Evolutionary conservation across 768 basidiomycete genomes (phyloP).

Genomic region (Hortiboletus campestris): DNA sequence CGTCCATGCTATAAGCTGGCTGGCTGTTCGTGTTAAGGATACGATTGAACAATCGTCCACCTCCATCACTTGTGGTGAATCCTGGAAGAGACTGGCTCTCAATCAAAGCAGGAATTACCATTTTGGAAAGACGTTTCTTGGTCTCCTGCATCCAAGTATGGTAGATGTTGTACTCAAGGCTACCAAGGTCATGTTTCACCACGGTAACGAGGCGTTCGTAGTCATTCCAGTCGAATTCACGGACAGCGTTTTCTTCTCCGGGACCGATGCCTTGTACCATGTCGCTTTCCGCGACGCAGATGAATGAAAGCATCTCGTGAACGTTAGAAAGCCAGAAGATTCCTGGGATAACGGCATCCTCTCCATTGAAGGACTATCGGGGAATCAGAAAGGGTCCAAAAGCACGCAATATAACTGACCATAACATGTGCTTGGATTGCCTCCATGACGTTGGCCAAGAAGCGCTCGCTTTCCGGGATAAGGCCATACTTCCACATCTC

Average conservation of each 20-base stretch:
- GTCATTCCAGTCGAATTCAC: constrained; percentile 94
- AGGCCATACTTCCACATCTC: constrained; percentile 99
- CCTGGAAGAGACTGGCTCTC: constrained; percentile 98
- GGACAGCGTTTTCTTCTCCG: constrained; percentile 87
- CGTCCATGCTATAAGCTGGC: constrained; percentile 98
- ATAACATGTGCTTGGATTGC: constrained; percentile 96
- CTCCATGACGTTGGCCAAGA: constrained; percentile 99
- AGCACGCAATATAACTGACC: constrained; percentile 52
- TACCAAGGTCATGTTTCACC: constrained; percentile 98
- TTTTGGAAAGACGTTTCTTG: constrained; percentile 93
- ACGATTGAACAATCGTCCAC: constrained; percentile 90
- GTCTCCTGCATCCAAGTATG: constrained; percentile 99
- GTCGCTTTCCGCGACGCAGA: constrained; percentile 97
- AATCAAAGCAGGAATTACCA: constrained; percentile 98
- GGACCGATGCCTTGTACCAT: constrained; percentile 98
- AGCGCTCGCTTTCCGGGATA: constrained; percentile 94
- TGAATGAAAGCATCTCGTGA: constrained; percentile 98
- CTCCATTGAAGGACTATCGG: constrained; percentile 78
- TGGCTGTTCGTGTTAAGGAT: constrained; percentile 80
- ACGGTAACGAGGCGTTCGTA: constrained; percentile 97
- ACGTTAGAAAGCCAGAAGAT: constrained; percentile 99
- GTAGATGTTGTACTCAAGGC: constrained; percentile 98
- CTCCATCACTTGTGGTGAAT: constrained; percentile 93
- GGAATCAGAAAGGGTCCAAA: constrained; percentile 5
- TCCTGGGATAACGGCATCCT: constrained; percentile 94